Percentiles rank a stretch among this genome's conserved stretches.
Evolutionary conservation across 768 basidiomycete species (phyloP).

Genomic region (Termitomyces sp.): DNA sequence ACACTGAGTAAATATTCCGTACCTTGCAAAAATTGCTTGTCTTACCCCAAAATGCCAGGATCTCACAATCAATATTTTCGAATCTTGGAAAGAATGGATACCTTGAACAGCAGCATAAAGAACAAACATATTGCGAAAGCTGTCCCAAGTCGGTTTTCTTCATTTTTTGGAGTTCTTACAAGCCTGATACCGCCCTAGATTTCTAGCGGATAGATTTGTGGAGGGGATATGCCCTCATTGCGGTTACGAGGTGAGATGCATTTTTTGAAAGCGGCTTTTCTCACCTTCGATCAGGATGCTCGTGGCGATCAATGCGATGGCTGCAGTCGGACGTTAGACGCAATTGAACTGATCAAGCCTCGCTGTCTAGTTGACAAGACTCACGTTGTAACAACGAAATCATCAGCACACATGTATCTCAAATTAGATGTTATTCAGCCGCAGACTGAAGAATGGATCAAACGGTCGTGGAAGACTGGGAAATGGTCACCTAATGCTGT

Average conservation of each 20-base stretch:
- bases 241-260: slow-evolving; percentile 62
- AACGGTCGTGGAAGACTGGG: slow-evolving; percentile 71
- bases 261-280: background rate
- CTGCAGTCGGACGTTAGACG: slow-evolving; percentile 90
- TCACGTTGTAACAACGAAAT: slow-evolving; percentile 72
- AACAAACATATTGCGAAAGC: slow-evolving; percentile 94
- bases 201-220: slow-evolving; percentile 95
- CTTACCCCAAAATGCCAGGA: slow-evolving; percentile 43
- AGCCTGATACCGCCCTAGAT: slow-evolving; percentile 43
- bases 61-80: slow-evolving; percentile 86
- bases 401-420: slow-evolving; percentile 90
- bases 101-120: slow-evolving; percentile 80
- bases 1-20: slow-evolving; percentile 68
- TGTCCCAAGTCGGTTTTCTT: slow-evolving; percentile 65
- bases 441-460: slow-evolving; percentile 85
- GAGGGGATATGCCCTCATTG: slow-evolving; percentile 98
- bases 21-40: background rate
- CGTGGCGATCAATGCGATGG: slow-evolving; percentile 98
- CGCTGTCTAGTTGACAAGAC: slow-evolving; percentile 85
- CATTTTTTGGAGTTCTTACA: background rate
- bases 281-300: slow-evolving; percentile 62
- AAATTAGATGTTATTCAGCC: slow-evolving; percentile 83
- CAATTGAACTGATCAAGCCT: slow-evolving; percentile 92
- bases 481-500: slow-evolving; percentile 94
- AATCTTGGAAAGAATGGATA: slow-evolving; percentile 78